Base-by-base conservation (phyloP, 352 stramenopile species). In the Lagenidium sp. region DNA sequence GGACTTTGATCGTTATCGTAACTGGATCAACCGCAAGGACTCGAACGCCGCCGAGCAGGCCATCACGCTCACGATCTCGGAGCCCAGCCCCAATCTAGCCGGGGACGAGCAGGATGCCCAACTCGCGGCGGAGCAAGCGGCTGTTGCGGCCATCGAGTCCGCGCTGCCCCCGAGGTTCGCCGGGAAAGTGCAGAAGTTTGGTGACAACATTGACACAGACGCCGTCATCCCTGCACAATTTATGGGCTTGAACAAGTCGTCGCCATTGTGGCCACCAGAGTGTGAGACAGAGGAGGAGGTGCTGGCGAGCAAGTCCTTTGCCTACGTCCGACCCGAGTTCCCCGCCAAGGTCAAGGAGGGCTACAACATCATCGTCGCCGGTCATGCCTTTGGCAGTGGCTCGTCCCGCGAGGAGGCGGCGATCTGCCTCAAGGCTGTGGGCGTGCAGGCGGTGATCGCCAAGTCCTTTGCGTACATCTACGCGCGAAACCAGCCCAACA, bases 391-490 rank as follows among this genome's bases (percentile, higher is more conserved):
- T 45, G 77, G 77, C 38, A 82, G 70, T 36, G 77, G 77, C 23
- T 90, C 77, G 37, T 90, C 77, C 20, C 77, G 77, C 30, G 77
- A 90, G 47, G 77, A 90, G 47, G 77, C 77, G 0, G 77, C 77
- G 13, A 84, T 85, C 35, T 90, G 74, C 36, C 68, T 90, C 30
- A 90, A 90, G 65, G 77, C 77, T 10, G 60, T 85, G 2, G 77
- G 77, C 29, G 68, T 90, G 18, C 69, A 87, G 53, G 77, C 77
- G 6, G 77, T 90, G 34, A 90, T 90, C 37, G 77, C 77, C 51
- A 87, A 87, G 55, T 90, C 77, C 41, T 90, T 90, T 52, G 77
- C 77, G 20, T 90, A 90, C 57, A 90, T 90, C 39, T 90, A 90
- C 59, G 74, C 77, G 7, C 71, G 77, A 26, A 90, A 90, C 63